Percentiles rank a stretch among this genome's conserved stretches.
phyloP scores from a whole-genome alignment of 169 alveolate genomes.

The Fabrea salina region DNA sequence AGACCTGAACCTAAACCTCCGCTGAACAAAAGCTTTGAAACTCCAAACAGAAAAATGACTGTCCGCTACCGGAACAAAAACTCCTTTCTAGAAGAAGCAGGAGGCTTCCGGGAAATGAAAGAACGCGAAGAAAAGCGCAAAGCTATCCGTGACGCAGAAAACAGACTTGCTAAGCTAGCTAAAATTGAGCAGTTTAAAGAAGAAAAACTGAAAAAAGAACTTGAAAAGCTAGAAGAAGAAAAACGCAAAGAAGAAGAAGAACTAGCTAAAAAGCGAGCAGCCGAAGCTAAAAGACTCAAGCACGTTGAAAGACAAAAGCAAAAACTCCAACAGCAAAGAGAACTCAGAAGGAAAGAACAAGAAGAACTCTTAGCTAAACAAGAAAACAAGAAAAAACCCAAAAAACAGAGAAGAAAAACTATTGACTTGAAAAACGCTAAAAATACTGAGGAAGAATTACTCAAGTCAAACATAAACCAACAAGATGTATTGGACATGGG shows the following conservation, averaged over 20 bases:
- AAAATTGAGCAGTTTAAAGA: constrained; percentile 24
- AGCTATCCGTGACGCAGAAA: background rate
- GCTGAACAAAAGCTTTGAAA: background rate
- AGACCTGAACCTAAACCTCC: background rate
- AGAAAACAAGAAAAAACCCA: background rate
- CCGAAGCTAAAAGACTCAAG: background rate
- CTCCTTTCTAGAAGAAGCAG: constrained; percentile 1
- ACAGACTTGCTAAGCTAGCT: background rate
- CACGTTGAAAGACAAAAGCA: constrained; percentile 1
- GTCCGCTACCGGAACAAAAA: background rate
- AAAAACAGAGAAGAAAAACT: constrained; percentile 20
- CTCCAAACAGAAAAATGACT: constrained; percentile 5
- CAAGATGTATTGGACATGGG: no score
- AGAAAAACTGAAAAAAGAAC: constrained; percentile 15
- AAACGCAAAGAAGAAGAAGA: constrained; percentile 27
- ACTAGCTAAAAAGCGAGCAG: background rate
- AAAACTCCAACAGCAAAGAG: background rate
- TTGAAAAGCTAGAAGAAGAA: constrained; percentile 19
- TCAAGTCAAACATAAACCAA: no score
- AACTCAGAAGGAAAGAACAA: background rate
- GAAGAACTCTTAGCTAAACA: background rate
- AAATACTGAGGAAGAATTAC: no score
- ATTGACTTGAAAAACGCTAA: no score
- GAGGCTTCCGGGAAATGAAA: background rate
- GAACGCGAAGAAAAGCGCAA: background rate